Percentiles rank a stretch among this genome's conserved stretches.
phyloP scores from a whole-genome alignment of 1,284 basidiomycete species.

The Trametes pubescens region DNA sequence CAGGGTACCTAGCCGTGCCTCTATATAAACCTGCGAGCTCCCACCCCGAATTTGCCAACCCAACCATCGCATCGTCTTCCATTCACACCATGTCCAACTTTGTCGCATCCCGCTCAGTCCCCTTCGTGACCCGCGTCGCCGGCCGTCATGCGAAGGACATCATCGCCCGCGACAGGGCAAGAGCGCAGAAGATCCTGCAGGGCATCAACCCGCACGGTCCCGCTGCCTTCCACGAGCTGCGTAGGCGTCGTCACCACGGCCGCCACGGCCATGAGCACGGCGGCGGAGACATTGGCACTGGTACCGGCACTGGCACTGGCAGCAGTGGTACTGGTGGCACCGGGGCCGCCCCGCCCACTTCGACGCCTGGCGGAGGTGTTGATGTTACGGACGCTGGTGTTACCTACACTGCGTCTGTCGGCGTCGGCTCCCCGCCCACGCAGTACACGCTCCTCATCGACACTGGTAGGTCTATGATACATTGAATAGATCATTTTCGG shows the following conservation, averaged over 20 bases:
- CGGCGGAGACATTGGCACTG: slow-evolving; percentile 30
- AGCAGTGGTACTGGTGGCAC: slow-evolving; percentile 26
- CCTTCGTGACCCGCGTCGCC: slow-evolving; percentile 54
- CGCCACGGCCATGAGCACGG: slow-evolving; percentile 18
- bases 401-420: slow-evolving; percentile 60
- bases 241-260: slow-evolving; percentile 38
- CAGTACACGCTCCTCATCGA: slow-evolving; percentile 65
- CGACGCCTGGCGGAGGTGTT: slow-evolving; percentile 45
- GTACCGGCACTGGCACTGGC: slow-evolving; percentile 28
- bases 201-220: slow-evolving; percentile 63
- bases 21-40: slow-evolving; percentile 8
- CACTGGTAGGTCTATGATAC: slow-evolving; percentile 48
- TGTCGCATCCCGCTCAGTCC: slow-evolving; percentile 44
- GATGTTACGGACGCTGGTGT: slow-evolving; percentile 64
- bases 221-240: slow-evolving; percentile 39
- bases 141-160: slow-evolving; percentile 53
- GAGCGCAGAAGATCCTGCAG: slow-evolving; percentile 60
- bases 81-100: slow-evolving; percentile 35
- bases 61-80: slow-evolving; percentile 3
- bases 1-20: not conserved
- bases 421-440: slow-evolving; percentile 67
- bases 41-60: not conserved
- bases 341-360: slow-evolving; percentile 11
- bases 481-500: too few species aligned
- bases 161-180: slow-evolving; percentile 58